phyloP scores from a whole-genome alignment of 139 green algal genomes.

The Pleodorina starrii region DNA sequence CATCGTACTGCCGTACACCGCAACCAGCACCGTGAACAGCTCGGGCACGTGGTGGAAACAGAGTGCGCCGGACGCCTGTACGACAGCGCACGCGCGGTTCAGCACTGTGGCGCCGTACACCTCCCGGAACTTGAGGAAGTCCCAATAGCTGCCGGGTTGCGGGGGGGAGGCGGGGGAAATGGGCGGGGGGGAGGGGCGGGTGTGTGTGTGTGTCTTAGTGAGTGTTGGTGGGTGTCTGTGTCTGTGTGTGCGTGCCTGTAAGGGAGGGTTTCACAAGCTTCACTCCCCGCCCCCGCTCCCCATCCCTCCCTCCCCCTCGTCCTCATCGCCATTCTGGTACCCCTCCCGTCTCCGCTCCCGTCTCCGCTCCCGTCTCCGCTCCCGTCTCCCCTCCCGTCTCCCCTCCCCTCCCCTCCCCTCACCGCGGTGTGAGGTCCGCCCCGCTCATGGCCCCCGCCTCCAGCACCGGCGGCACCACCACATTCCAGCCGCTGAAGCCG shows the following conservation, averaged over 20 bases:
- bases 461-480: conserved; percentile 32
- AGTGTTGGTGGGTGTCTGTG: neutral
- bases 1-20: conserved; percentile 39
- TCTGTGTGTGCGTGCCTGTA: too few relatives aligned
- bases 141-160: neutral
- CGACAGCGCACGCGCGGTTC: conserved; percentile 5
- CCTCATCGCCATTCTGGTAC: neutral
- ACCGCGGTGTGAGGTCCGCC: neutral
- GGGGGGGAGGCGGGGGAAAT: neutral
- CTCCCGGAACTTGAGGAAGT: conserved; percentile 37
- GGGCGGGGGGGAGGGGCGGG: neutral
- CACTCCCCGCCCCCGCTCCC: neutral
- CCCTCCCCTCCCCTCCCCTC: neutral
- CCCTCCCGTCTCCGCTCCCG: neutral
- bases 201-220: neutral
- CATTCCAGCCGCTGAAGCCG: neutral
- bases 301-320: neutral
- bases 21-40: conserved; percentile 17
- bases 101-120: neutral
- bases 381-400: neutral
- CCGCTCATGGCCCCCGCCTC: conserved; percentile 1
- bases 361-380: neutral
- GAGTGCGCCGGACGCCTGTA: neutral
- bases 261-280: too few relatives aligned
- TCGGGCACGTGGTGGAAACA: conserved; percentile 49